These are phyloP conservation scores for Medicago truncatula DNA, from an alignment of 306 rosid genomes.

Conservation along the genomic window DNA sequence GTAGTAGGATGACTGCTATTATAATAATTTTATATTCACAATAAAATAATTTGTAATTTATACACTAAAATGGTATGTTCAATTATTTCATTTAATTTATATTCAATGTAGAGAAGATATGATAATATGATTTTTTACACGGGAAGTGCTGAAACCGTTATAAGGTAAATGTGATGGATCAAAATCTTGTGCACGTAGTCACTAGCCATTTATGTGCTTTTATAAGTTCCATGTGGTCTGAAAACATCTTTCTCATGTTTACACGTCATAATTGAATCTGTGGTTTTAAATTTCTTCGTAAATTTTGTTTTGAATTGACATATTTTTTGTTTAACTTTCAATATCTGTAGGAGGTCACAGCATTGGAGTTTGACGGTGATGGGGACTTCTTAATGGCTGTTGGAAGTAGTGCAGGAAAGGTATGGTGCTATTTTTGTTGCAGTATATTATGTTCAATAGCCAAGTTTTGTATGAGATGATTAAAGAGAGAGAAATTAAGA, in stretches of 20 bases:
- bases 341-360: conserved; percentile 85
- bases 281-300: conserved; percentile 15
- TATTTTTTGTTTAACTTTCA: conserved; percentile 30
- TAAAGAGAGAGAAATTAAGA: not conserved
- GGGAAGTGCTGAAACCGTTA: conserved; percentile 22
- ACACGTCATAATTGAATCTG: conserved; percentile 14
- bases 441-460: conserved; percentile 19
- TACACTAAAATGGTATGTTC: not conserved
- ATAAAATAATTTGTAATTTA: not conserved
- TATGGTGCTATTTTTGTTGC: conserved; percentile 40
- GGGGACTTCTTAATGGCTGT: conserved; percentile 88
- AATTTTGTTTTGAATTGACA: conserved; percentile 10
- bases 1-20: not conserved
- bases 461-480: conserved; percentile 19
- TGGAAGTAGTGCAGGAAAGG: conserved; percentile 97
- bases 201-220: conserved; percentile 15
- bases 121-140: conserved; percentile 14
- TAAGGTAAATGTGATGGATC: conserved; percentile 1
- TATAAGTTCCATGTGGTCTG: conserved; percentile 30
- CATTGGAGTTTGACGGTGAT: conserved; percentile 77
- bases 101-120: conserved; percentile 13
- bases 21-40: not conserved
- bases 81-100: not conserved
- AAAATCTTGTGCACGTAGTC: not conserved
- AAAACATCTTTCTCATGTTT: conserved; percentile 20